A percentile compares a stretch with the other conserved stretches of the same genome.
Evolutionary conservation across 73 alveolate species (phyloP).

Genomic region (Symbiodinium natans): DNA sequence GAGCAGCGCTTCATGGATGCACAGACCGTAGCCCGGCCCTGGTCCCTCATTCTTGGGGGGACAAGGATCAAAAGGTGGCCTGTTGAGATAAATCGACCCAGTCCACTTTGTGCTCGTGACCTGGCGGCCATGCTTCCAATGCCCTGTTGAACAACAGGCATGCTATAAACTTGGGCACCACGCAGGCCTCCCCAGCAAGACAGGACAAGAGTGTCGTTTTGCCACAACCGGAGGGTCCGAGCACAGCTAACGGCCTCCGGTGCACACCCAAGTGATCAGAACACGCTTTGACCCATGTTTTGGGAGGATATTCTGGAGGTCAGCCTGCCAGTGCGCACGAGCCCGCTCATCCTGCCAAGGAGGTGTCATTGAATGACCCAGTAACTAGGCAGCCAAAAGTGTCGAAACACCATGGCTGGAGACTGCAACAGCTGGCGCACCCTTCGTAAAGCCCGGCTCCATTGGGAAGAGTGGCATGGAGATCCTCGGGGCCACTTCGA

Average conservation of each 20-base stretch:
- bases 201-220: slow-evolving; percentile 83
- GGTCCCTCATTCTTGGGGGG: not conserved
- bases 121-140: not conserved
- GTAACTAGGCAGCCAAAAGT: not conserved
- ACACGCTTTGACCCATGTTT: no score
- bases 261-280: not conserved
- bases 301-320: not conserved
- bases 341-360: slow-evolving; percentile 52
- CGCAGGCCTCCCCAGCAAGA: slow-evolving; percentile 67
- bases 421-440: slow-evolving; percentile 49
- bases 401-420: no score
- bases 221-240: slow-evolving; percentile 89
- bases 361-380: not conserved
- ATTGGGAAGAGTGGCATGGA: slow-evolving; percentile 55
- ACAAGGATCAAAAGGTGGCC: not conserved
- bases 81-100: slow-evolving; percentile 50
- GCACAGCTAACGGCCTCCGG: slow-evolving; percentile 81
- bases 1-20: not conserved
- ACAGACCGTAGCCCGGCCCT: not conserved
- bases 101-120: slow-evolving; percentile 55
- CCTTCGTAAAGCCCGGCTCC: slow-evolving; percentile 61
- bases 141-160: not conserved
- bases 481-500: not conserved
- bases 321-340: slow-evolving; percentile 78
- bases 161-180: no score